A percentile compares a stretch with the other conserved stretches of the same genome.
These are phyloP conservation scores for Elaeagnus macrophylla DNA, from an alignment of 306 rosid genomes.

Conservation along the genomic window DNA sequence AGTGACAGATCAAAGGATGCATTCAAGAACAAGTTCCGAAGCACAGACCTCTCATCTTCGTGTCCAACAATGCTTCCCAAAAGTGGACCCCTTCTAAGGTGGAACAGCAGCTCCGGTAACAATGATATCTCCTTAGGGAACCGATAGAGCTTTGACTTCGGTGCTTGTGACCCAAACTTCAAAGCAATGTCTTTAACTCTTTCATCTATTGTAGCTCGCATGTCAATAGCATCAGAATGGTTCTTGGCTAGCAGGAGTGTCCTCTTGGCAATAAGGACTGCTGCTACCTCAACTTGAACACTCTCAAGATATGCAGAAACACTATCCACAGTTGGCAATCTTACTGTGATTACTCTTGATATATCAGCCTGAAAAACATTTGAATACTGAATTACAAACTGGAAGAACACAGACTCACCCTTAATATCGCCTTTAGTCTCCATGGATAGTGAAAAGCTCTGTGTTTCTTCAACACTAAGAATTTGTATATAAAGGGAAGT, in stretches of 20 bases:
- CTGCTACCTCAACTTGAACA: conserved; percentile 79
- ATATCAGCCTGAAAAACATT: conserved; percentile 63
- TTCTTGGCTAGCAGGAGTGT: conserved; percentile 63
- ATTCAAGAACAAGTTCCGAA: conserved; percentile 75
- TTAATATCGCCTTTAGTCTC: conserved; percentile 70
- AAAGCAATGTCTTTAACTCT: conserved; percentile 76
- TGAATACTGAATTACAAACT: conserved; percentile 52
- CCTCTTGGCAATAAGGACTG: conserved; percentile 82
- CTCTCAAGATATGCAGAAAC: conserved; percentile 72
- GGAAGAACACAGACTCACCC: conserved; percentile 52
- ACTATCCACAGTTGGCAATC: conserved; percentile 75
- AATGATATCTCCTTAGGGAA: conserved; percentile 76
- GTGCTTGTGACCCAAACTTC: conserved; percentile 67
- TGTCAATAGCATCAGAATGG: conserved; percentile 54
- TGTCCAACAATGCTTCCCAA: conserved; percentile 90
- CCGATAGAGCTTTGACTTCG: conserved; percentile 59
- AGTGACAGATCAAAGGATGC: conserved; percentile 87
- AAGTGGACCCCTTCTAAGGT: conserved; percentile 82
- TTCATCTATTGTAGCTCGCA: conserved; percentile 67
- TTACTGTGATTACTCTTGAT: conserved; percentile 69
- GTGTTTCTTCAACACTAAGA: conserved; percentile 88
- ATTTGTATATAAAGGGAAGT: conserved; percentile 71
- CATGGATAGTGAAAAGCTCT: conserved; percentile 74
- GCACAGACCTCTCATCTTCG: conserved; percentile 91
- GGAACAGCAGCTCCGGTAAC: conserved; percentile 81